Conservation (phyloP, 2,329 filamentous ascomycete genomes). For the Sporothrix humicola region DNA sequence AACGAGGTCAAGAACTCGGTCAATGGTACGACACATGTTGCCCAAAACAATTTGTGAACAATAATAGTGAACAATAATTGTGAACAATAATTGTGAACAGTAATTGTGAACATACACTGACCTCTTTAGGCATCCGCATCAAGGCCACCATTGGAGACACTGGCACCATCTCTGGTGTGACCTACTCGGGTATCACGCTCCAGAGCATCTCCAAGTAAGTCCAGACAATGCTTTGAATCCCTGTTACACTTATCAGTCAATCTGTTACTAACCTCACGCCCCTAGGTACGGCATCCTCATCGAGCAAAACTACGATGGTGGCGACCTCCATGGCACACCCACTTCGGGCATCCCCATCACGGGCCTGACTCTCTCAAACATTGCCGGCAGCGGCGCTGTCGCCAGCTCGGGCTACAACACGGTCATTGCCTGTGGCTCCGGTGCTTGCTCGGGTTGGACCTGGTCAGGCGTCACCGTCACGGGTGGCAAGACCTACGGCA, state of each 20-base stretch:
- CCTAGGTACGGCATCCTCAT: conserved; percentile 59
- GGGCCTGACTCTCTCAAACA: conserved; percentile 53
- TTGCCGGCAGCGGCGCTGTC: conserved; percentile 48
- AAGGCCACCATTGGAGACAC: conserved; percentile 61
- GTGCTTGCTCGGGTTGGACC: conserved; percentile 47
- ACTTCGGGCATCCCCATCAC: conserved; percentile 50
- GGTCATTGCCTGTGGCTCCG: conserved; percentile 46
- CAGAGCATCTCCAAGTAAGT: conserved; percentile 50
- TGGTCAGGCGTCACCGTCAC: conserved; percentile 47
- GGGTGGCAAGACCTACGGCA: conserved; percentile 44
- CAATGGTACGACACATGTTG: conserved; percentile 19
- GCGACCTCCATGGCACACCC: conserved; percentile 46
- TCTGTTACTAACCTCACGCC: background rate
- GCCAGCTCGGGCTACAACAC: conserved; percentile 47
- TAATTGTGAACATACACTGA: background rate
- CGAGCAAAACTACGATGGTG: conserved; percentile 63
- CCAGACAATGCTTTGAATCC: background rate
- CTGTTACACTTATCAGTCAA: background rate
- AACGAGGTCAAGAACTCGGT: conserved; percentile 32
- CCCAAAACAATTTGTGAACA: background rate
- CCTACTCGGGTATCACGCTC: conserved; percentile 59
- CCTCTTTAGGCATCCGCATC: conserved; percentile 53
- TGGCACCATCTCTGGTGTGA: conserved; percentile 58
- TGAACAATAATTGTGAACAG: background rate
- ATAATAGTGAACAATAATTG: background rate